Percentiles rank a stretch among this genome's conserved stretches.
phyloP scores from a whole-genome alignment of 441 rosid genomes.

The Jatropha multifida region DNA sequence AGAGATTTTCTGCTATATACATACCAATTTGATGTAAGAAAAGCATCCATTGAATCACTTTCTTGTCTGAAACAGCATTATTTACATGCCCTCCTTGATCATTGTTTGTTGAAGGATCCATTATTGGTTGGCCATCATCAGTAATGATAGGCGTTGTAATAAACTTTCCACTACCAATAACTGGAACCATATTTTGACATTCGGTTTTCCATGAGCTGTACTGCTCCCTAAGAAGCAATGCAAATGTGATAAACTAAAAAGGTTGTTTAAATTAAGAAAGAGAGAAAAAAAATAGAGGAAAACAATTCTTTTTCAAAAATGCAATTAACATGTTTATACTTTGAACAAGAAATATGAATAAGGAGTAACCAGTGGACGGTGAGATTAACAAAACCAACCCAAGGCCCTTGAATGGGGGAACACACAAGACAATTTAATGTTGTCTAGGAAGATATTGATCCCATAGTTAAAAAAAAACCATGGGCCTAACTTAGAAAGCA shows the following conservation, averaged over 20 bases:
- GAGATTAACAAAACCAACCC: not conserved
- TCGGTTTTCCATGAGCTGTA: slow-evolving; percentile 70
- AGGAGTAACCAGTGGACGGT: not conserved
- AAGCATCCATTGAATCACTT: slow-evolving; percentile 74
- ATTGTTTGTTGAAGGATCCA: slow-evolving; percentile 29
- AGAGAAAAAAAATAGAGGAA: not conserved
- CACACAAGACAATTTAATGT: not conserved
- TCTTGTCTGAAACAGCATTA: slow-evolving; percentile 48
- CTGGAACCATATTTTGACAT: slow-evolving; percentile 70
- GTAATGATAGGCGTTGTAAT: slow-evolving; percentile 54
- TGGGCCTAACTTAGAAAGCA: slow-evolving; percentile 1
- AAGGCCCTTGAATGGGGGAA: not conserved
- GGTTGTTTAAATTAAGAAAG: not conserved
- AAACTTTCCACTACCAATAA: slow-evolving; percentile 69
- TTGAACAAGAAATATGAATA: not conserved
- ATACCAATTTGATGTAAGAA: slow-evolving; percentile 78
- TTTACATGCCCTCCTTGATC: slow-evolving; percentile 28
- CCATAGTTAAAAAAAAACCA: not conserved
- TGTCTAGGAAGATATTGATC: not conserved
- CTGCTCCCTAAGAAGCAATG: slow-evolving; percentile 59
- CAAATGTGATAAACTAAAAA: slow-evolving; percentile 24
- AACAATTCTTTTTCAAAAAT: not conserved
- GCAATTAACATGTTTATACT: not conserved
- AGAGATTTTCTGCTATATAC: slow-evolving; percentile 13
- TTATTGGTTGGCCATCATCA: slow-evolving; percentile 58